Evolutionary conservation across 1,139 yeast genomes (phyloP), one percentile per base, ranked within the genome.

Genomic region (Maudiozyma humilis): DNA sequence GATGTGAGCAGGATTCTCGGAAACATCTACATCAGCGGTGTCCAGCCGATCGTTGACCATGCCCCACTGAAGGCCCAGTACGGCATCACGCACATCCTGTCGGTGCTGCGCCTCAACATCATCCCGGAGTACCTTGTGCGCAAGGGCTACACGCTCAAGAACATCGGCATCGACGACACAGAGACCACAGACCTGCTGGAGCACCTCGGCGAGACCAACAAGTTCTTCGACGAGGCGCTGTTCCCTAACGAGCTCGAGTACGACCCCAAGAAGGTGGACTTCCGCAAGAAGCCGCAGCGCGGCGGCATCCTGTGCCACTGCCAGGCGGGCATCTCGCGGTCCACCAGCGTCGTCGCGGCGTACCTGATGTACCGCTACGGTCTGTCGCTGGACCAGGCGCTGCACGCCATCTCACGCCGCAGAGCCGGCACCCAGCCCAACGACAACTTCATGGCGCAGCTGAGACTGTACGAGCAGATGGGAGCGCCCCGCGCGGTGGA

Each of bases 291-390:
- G 42, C 69, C 72, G 43, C 83, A 76, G 48, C 56, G 58, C 47
- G 72, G 72, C 1, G 58, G 59, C 12, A 67, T 82, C 0, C 66
- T 79, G 39, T 68, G 83, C 4, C 86, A 82, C 58, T 83, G 93
- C 60, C 86, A 88, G 45, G 96, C 95, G 27, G 98, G 98, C 1
- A 76, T 79, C 23, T 85, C 95, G 2, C 68, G 98, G 51, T 82
- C 95, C 1, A 86, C 78, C 0, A 68, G 94, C 0, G 69, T 87
- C 29, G 68, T 79, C 13, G 71, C 80, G 35, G 94, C 95, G 2
- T 91, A 82, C 60, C 64, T 91, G 49, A 88, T 91, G 93, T 75
- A 76, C 56, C 73, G 76, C 49, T 79, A 82, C 62, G 72, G 76
- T 7, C 70, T 86, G 60, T 65, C 68, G 7, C 65, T 77, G 15